phyloP scores from a whole-genome alignment of 78 protist species.

The Isochrysis galbana region DNA sequence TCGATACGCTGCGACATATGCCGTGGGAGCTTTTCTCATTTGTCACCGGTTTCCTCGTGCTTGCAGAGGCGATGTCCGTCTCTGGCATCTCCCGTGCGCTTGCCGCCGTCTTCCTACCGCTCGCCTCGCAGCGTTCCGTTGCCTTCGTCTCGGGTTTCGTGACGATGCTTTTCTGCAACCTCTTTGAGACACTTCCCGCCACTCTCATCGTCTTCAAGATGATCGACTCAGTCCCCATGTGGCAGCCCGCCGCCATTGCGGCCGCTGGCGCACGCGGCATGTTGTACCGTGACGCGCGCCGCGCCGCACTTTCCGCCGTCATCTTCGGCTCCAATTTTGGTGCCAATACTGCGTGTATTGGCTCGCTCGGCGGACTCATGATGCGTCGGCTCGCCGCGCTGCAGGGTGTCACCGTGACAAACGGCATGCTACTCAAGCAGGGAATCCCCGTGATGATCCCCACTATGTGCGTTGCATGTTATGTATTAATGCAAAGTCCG shows the following conservation, averaged over 20 bases:
- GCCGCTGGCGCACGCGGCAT: background rate
- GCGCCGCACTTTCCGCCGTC: background rate
- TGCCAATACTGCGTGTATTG: background rate
- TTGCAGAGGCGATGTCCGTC: background rate
- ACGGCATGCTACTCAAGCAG: background rate
- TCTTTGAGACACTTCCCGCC: background rate
- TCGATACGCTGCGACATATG: background rate
- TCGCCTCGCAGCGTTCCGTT: background rate
- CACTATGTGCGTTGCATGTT: background rate
- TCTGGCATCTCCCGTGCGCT: background rate
- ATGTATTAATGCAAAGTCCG: background rate
- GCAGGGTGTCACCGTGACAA: constrained; percentile 1
- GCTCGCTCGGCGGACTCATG: constrained; percentile 4
- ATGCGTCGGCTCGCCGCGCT: constrained; percentile 17
- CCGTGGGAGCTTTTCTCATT: constrained; percentile 4
- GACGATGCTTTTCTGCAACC: background rate
- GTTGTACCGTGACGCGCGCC: background rate
- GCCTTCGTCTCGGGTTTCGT: background rate
- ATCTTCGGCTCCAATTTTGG: constrained; percentile 3
- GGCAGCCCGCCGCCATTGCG: background rate
- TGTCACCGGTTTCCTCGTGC: constrained; percentile 5
- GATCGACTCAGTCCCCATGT: background rate
- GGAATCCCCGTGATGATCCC: constrained; percentile 1
- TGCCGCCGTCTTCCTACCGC: background rate
- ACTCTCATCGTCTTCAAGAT: constrained; percentile 10